phyloP scores from a whole-genome alignment of 1,139 yeast species.

The Kurtzmaniella quercitrusa region DNA sequence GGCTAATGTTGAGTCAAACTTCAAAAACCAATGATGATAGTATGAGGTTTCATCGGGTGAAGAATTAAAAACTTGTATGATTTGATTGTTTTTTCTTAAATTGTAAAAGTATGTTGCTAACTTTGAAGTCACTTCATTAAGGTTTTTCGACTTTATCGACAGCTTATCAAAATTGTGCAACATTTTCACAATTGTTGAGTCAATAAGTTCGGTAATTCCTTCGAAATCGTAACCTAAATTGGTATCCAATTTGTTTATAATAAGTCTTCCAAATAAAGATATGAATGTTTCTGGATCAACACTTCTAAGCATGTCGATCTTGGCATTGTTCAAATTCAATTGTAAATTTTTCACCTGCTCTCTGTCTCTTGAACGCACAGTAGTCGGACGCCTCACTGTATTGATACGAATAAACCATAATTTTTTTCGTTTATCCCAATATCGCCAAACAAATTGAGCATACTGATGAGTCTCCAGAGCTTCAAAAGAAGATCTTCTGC shows the following conservation, averaged over 20 bases:
- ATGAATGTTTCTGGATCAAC: constrained; percentile 33
- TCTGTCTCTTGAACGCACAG: constrained; percentile 10
- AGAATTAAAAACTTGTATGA: constrained; percentile 35
- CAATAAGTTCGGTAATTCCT: constrained; percentile 22
- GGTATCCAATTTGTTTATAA: constrained; percentile 33
- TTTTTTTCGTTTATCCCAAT: constrained; percentile 19
- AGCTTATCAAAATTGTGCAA: constrained; percentile 31
- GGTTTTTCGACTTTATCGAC: constrained; percentile 17
- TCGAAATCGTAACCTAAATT: constrained; percentile 32
- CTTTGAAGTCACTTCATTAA: constrained; percentile 23
- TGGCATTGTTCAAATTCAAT: constrained; percentile 4
- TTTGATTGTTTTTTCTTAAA: constrained; percentile 32
- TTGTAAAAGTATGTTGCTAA: constrained; percentile 29
- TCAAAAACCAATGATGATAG: constrained; percentile 30
- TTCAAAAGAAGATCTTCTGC: constrained; percentile 20
- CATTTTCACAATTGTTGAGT: constrained; percentile 23
- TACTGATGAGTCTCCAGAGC: constrained; percentile 18
- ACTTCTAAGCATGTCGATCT: constrained; percentile 19
- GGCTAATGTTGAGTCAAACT: constrained; percentile 16
- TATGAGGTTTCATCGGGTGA: constrained; percentile 44
- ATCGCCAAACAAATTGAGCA: constrained; percentile 31
- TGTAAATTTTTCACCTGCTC: not conserved
- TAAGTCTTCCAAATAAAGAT: constrained; percentile 26
- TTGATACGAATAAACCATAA: constrained; percentile 27
- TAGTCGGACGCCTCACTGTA: constrained; percentile 29